Conservation (phyloP, 371 early-diverging fungal genomes). For the Gilbertella persicaria region DNA sequence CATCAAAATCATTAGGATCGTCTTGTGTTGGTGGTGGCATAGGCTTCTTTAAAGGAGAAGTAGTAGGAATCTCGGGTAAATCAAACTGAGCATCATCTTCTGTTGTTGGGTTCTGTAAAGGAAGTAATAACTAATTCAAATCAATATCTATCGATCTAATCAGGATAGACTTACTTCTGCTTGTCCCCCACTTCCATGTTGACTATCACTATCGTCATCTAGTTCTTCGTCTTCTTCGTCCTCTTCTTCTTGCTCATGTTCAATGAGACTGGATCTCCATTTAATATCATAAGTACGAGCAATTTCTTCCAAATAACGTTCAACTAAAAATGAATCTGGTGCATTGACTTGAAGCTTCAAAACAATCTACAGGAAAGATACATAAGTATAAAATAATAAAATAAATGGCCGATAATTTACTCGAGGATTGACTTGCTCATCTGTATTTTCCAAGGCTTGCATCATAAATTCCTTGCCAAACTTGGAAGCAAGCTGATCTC, state of each 20-base stretch:
- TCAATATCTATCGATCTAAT: background rate
- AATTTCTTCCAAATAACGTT: conserved; percentile 87
- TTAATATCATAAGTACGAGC: conserved; percentile 78
- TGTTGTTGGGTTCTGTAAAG: conserved; percentile 14
- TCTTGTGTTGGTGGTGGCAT: conserved; percentile 5
- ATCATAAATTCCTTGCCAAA: conserved; percentile 83
- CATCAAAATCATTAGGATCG: conserved; percentile 60
- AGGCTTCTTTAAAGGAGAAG: conserved; percentile 26
- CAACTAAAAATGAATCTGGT: conserved; percentile 79
- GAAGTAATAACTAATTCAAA: conserved; percentile 18
- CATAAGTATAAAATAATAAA: background rate
- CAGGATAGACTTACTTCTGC: conserved; percentile 13
- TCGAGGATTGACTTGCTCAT: conserved; percentile 75
- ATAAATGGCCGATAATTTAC: conserved; percentile 56
- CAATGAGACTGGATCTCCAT: conserved; percentile 64
- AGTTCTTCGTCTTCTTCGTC: conserved; percentile 13
- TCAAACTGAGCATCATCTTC: conserved; percentile 20
- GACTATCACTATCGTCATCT: conserved; percentile 11
- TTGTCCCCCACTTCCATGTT: conserved; percentile 18
- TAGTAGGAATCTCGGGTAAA: conserved; percentile 42
- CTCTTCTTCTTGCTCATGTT: conserved; percentile 33
- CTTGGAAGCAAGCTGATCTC: conserved; percentile 80
- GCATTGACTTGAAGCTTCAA: conserved; percentile 78
- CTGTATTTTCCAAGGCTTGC: conserved; percentile 74
- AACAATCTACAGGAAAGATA: conserved; percentile 61